Percentiles rank a stretch among this genome's conserved stretches.
phyloP scores from a whole-genome alignment of 73 alveolate species.

The Blepharisma japonicum region DNA sequence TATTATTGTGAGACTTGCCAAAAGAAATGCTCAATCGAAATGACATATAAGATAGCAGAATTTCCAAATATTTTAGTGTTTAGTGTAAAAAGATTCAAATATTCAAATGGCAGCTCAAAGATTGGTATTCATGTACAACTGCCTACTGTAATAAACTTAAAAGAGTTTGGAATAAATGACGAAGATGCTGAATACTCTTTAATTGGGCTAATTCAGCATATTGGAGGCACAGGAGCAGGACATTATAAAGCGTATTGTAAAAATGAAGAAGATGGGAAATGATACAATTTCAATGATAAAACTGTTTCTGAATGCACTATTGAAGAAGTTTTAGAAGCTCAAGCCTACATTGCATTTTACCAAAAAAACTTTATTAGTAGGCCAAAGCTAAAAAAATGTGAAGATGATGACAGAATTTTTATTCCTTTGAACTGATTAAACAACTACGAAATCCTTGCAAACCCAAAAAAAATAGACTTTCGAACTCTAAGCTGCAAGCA shows the following conservation, averaged over 20 bases:
- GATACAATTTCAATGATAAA: constrained; percentile 12
- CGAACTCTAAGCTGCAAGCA: too few relatives aligned
- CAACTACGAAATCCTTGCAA: too few relatives aligned
- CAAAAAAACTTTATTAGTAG: too few relatives aligned
- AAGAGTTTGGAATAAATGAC: not conserved
- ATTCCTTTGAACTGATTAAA: too few relatives aligned
- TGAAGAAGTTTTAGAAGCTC: not conserved
- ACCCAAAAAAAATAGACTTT: too few relatives aligned
- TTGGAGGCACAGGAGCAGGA: not conserved
- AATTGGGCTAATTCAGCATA: not conserved
- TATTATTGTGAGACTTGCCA: not conserved
- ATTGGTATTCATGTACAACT: not conserved
- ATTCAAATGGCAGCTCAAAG: not conserved
- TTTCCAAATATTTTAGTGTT: not conserved
- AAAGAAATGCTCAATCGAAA: not conserved
- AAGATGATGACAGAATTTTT: too few relatives aligned
- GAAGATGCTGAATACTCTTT: not conserved
- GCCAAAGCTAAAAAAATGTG: too few relatives aligned
- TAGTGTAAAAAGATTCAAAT: not conserved
- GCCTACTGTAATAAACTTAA: not conserved
- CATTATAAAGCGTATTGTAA: constrained; percentile 24
- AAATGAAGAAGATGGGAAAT: constrained; percentile 9
- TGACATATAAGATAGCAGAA: not conserved
- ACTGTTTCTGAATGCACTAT: not conserved
- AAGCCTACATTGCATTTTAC: too few relatives aligned